Base-by-base conservation (phyloP, 2,329 filamentous ascomycete species). In the Fusarium sublunatum region DNA sequence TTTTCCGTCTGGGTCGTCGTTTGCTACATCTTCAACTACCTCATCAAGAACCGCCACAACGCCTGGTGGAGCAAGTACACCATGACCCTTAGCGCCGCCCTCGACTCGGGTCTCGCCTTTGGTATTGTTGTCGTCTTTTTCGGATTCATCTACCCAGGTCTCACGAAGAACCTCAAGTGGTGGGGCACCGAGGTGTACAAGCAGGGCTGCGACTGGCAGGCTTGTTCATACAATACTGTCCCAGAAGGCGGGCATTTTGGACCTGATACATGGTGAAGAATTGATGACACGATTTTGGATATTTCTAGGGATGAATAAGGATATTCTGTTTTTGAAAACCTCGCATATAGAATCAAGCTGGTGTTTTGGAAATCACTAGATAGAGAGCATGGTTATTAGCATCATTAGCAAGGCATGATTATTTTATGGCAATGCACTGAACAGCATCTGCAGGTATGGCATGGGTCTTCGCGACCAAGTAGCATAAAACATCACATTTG, bases 21-120 rank as follows among this genome's bases (percentile, higher is more conserved):
- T 12, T 95, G 91, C 78, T 96, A 90, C 75, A 68, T 92, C 39
- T 96, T 96, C 82, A 96, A 96, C 74, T 88, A 89, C 73, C 76
- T 89, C 58, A 84, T 96, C 70, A 87, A 88, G 72, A 86, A 86
- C 32, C 82, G 89, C 22, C 89, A 86, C 25, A 82, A 81, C 28
- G 88, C 86, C 2, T 96, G 92, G 92, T 96, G 92, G 92, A 87
- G 87, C 43, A 95, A 96, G 76, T 96, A 96, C 75, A 94, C 91
- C 36, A 95, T 96, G 91, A 93, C 91, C 5, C 80, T 96, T 48
- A 92, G 89, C 55, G 92, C 92, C 0, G 92, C 91, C 2, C 81
- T 96, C 52, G 92, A 96, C 73, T 93, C 90, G 1, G 91, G 92
- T 1, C 79, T 96, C 19, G 92, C 92, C 1, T 91, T 93, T 70